These are phyloP conservation scores for Annulohypoxylon bovei DNA, from an alignment of 495 filamentous ascomycete genomes.

Conservation along the genomic window DNA sequence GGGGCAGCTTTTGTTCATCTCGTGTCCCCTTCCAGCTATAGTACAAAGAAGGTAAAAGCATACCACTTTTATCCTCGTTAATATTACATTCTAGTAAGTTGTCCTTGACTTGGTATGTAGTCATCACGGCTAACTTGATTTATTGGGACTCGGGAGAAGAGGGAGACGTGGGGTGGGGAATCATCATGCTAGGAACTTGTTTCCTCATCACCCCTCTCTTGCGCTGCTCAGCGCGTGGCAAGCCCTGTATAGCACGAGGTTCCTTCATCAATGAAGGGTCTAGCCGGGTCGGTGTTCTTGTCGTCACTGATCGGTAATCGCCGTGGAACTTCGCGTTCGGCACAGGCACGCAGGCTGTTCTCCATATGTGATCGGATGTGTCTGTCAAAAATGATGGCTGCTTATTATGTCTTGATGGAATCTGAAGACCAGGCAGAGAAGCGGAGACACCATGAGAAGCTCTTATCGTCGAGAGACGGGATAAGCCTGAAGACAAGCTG, in stretches of 20 bases:
- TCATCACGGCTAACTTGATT: constrained; percentile 8
- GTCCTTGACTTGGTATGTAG: constrained; percentile 2
- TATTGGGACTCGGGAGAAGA: constrained; percentile 24
- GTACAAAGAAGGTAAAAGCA: constrained; percentile 22
- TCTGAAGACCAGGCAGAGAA: constrained; percentile 38
- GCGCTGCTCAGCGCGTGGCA: constrained; percentile 71
- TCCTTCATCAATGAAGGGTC: constrained; percentile 90
- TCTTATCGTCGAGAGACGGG: constrained; percentile 62
- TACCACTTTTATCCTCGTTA: constrained; percentile 11
- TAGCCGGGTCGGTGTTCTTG: constrained; percentile 77
- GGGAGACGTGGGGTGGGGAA: constrained; percentile 27
- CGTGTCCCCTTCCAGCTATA: constrained; percentile 26
- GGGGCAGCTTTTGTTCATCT: not conserved
- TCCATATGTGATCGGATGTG: constrained; percentile 91
- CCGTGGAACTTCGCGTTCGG: constrained; percentile 77
- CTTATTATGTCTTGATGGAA: constrained; percentile 52
- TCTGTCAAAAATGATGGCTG: constrained; percentile 80
- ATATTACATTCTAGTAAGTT: constrained; percentile 37
- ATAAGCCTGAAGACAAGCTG: constrained; percentile 60
- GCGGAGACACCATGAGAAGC: constrained; percentile 56
- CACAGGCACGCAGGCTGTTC: constrained; percentile 82
- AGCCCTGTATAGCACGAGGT: constrained; percentile 77
- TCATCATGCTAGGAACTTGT: constrained; percentile 76
- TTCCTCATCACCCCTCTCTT: constrained; percentile 70
- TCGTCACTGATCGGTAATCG: constrained; percentile 67